Evolutionary conservation across 495 filamentous ascomycete genomes (phyloP).

Genomic region (Xanthoparmelia taractica): DNA sequence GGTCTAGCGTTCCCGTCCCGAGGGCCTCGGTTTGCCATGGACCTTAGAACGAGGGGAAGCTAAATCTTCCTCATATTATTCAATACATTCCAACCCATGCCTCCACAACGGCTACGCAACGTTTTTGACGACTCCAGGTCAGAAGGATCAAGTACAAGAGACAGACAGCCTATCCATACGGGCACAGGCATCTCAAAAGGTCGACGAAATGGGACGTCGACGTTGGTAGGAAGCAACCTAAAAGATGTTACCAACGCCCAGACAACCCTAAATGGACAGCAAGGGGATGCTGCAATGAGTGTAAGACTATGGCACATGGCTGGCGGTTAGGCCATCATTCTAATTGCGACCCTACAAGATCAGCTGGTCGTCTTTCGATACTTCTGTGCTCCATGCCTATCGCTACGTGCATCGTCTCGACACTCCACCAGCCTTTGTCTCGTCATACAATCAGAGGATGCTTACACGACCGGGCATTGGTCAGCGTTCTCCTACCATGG

Average conservation of each 20-base stretch:
- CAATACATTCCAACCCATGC: constrained; percentile 14
- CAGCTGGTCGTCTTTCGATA: constrained; percentile 55
- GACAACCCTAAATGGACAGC: not conserved
- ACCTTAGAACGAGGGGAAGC: too few species aligned
- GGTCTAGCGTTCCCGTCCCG: not conserved
- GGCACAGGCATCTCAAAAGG: constrained; percentile 20
- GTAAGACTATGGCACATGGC: not conserved
- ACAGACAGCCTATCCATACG: constrained; percentile 21
- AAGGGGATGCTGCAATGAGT: constrained; percentile 2
- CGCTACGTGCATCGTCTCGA: constrained; percentile 57
- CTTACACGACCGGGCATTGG: constrained; percentile 57
- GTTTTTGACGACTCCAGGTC: constrained; percentile 33
- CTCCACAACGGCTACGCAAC: constrained; percentile 22
- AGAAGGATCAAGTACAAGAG: constrained; percentile 33
- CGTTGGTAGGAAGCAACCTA: constrained; percentile 25
- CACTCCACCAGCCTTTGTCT: constrained; percentile 54
- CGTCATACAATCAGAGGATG: constrained; percentile 54
- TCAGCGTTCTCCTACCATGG: constrained; percentile 63
- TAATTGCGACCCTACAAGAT: constrained; percentile 42
- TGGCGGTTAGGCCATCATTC: not conserved
- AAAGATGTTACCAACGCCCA: constrained; percentile 30
- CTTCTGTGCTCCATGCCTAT: constrained; percentile 57
- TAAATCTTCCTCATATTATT: not conserved
- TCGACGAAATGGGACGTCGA: constrained; percentile 24
- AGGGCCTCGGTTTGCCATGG: too few species aligned